Base-by-base conservation (phyloP, 1,139 yeast genomes). In the Candida labiduridarum region DNA sequence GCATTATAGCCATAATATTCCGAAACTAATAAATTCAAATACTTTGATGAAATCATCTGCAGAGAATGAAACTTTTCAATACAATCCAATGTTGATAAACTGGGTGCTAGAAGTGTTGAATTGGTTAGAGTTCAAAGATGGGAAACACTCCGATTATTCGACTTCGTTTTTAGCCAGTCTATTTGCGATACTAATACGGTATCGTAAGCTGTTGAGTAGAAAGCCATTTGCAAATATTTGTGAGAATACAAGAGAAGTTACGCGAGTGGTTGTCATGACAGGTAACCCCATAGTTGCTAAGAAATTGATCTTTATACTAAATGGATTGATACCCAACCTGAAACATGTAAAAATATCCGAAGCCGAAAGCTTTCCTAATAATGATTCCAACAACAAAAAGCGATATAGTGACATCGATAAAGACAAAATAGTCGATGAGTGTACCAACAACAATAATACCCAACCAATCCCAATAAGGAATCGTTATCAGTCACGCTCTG, bases 91-190 rank as follows among this genome's bases (percentile, higher is more conserved):
- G 51, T 56, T 77, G 34, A 56, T 76, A n/a, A 75, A 76, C 48
- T 83, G 87, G 87, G 80, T 81, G 11, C 69, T 76, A 49, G 86
- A 82, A 56, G 72, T 81, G 2, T 69, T 80, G 49, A 82, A 80
- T 54, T 83, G 88, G 88, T 64, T 83, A 27, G 86, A 82, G 57
- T 77, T 80, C 51, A 83, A 83, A 58, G 88, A 83, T 59, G 85
- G 83, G 15, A 61, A 51, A 39, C 35, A 48, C 22, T 31, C 16
- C 11, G 44, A 38, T 22, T 31, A 35, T 14, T 43, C 52, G 4
- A 45, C 49, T 11, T 52, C 52, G 15, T 80, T 80, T 55, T 62
- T 81, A 47, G 77, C 83, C 1, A 71, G 79, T 51, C 62, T 81
- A 44, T 65, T 81, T 27, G 80, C 82, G 0, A 56, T 78, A 18